These are phyloP conservation scores for Suhomyces coccinellae DNA, from an alignment of 1,139 yeast genomes.

Conservation along the genomic window DNA sequence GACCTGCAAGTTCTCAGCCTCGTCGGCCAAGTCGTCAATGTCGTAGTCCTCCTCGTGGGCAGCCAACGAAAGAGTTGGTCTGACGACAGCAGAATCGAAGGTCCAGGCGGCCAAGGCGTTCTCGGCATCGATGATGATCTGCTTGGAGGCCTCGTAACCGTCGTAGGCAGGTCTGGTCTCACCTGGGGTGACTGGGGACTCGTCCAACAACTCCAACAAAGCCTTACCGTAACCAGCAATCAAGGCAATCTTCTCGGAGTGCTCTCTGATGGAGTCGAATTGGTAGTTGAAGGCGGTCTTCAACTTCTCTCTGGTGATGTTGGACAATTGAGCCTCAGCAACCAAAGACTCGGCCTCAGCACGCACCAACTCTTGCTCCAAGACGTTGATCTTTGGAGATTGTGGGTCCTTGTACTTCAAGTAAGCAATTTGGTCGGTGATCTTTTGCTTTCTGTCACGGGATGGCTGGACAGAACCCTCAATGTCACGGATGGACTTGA, in stretches of 20 bases:
- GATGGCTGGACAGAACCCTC: conserved; percentile 88
- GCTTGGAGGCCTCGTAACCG: conserved; percentile 85
- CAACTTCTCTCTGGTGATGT: conserved; percentile 83
- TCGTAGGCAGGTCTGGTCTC: conserved; percentile 87
- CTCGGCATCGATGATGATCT: conserved; percentile 82
- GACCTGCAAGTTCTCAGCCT: conserved; percentile 54
- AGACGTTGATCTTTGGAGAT: conserved; percentile 75
- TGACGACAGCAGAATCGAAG: conserved; percentile 74
- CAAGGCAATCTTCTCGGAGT: conserved; percentile 79
- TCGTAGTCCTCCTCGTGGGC: conserved; percentile 67
- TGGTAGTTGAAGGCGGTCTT: conserved; percentile 84
- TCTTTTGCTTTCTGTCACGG: conserved; percentile 81
- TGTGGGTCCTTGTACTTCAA: conserved; percentile 83
- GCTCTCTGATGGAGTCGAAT: conserved; percentile 80
- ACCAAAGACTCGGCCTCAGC: conserved; percentile 90
- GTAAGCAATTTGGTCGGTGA: conserved; percentile 81
- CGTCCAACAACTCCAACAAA: conserved; percentile 76
- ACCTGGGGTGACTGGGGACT: conserved; percentile 86
- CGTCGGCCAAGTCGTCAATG: conserved; percentile 54
- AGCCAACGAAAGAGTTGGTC: conserved; percentile 77
- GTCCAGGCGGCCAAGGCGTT: conserved; percentile 84
- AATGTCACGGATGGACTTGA: conserved; percentile 78
- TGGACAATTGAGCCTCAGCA: conserved; percentile 87
- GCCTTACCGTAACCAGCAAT: conserved; percentile 92
- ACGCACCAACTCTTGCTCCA: conserved; percentile 86